These are phyloP conservation scores for Penicillium verrucosum DNA, from an alignment of 2,329 filamentous ascomycete genomes.

Conservation along the genomic window DNA sequence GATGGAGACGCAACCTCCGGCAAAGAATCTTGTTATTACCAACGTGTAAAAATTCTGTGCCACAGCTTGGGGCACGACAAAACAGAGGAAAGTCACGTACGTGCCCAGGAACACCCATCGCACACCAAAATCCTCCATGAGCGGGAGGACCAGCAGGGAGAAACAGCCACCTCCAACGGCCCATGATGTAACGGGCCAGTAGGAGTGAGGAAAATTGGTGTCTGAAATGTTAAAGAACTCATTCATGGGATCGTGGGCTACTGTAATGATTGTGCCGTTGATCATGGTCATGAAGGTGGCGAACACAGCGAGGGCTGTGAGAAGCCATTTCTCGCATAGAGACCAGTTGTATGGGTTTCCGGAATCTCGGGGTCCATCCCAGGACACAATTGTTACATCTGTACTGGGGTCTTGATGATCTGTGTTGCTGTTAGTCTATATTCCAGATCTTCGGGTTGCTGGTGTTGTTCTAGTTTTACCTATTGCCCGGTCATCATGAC, in stretches of 20 bases:
- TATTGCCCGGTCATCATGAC: slow-evolving; percentile 17
- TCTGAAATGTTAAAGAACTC: slow-evolving; percentile 32
- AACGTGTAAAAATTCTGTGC: slow-evolving; percentile 48
- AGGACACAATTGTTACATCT: slow-evolving; percentile 22
- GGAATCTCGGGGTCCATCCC: slow-evolving; percentile 33
- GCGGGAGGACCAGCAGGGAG: slow-evolving; percentile 30
- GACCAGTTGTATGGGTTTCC: slow-evolving; percentile 42
- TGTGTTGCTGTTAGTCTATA: slow-evolving; percentile 12
- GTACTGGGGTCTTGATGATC: slow-evolving; percentile 17
- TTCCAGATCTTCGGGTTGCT: background rate
- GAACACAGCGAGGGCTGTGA: slow-evolving; percentile 27
- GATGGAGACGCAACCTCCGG: slow-evolving; percentile 42
- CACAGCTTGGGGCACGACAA: slow-evolving; percentile 43
- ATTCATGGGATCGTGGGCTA: slow-evolving; percentile 37
- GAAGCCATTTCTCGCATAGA: slow-evolving; percentile 34
- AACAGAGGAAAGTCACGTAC: slow-evolving; percentile 41
- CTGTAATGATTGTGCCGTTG: slow-evolving; percentile 41
- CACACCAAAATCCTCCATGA: slow-evolving; percentile 43
- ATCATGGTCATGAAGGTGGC: slow-evolving; percentile 35
- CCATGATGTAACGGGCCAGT: slow-evolving; percentile 36
- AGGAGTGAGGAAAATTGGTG: slow-evolving; percentile 29
- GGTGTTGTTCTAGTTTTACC: slow-evolving; percentile 9
- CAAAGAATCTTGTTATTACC: slow-evolving; percentile 45
- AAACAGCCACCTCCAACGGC: slow-evolving; percentile 29
- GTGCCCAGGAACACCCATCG: slow-evolving; percentile 40